A percentile compares a stretch with the other conserved stretches of the same genome.
These are phyloP conservation scores for Globisporangium takayamanum DNA, from an alignment of 352 stramenopile genomes.

Conservation along the genomic window DNA sequence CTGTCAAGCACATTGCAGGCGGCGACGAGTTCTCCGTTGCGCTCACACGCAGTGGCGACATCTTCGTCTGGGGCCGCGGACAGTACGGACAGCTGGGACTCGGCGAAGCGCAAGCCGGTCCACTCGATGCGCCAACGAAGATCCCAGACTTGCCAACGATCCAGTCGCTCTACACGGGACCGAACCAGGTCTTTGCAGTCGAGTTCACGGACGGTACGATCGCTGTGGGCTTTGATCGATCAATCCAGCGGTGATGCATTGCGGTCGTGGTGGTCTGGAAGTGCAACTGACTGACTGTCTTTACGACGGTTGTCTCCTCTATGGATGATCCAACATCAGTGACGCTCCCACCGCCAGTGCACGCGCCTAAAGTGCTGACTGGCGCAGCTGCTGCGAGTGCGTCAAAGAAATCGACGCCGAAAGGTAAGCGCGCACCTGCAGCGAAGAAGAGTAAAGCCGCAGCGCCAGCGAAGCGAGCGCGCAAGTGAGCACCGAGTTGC, in stretches of 20 bases:
- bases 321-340: slow-evolving; percentile 29
- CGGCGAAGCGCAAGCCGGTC: slow-evolving; percentile 26
- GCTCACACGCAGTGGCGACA: slow-evolving; percentile 37
- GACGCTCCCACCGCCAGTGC: slow-evolving; percentile 38
- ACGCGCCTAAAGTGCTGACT: slow-evolving; percentile 5
- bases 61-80: slow-evolving; percentile 71
- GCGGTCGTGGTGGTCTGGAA: too few relatives aligned
- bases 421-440: slow-evolving; percentile 1
- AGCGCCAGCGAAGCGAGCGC: slow-evolving; percentile 7
- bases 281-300: not conserved
- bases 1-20: slow-evolving; percentile 39
- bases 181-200: slow-evolving; percentile 74
- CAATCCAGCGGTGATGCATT: too few relatives aligned
- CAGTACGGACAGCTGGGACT: slow-evolving; percentile 67
- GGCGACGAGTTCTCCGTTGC: slow-evolving; percentile 66
- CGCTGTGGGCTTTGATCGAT: not conserved
- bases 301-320: slow-evolving; percentile 2
- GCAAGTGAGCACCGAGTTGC: not conserved
- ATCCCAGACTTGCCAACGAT: slow-evolving; percentile 45
- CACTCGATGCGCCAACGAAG: slow-evolving; percentile 43
- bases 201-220: slow-evolving; percentile 66
- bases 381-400: slow-evolving; percentile 16
- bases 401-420: slow-evolving; percentile 12
- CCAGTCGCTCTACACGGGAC: slow-evolving; percentile 51
- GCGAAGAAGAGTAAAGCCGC: slow-evolving; percentile 5